These are phyloP conservation scores for Panus rudis DNA, from an alignment of 768 basidiomycete species.

Conservation along the genomic window DNA sequence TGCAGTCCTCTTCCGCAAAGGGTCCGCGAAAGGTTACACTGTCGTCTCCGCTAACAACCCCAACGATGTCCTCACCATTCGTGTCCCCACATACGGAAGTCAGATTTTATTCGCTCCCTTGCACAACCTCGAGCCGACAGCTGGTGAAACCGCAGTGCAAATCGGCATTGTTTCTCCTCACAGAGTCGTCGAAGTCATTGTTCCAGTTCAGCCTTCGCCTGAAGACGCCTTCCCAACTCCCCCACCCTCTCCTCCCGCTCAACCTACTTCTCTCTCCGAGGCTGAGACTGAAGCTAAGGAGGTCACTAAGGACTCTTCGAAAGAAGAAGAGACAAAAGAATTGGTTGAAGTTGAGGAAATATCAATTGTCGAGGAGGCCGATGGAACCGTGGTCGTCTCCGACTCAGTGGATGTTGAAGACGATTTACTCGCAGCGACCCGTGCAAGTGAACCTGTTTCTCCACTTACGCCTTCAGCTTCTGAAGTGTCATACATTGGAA, in stretches of 20 bases:
- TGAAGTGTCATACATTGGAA: background rate
- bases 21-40: conserved; percentile 2
- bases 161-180: conserved; percentile 11
- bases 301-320: background rate
- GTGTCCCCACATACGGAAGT: conserved; percentile 7
- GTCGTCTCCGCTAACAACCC: background rate
- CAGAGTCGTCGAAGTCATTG: conserved; percentile 2
- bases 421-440: no score
- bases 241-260: conserved; percentile 17
- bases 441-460: no score
- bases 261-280: background rate
- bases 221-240: conserved; percentile 16
- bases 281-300: background rate
- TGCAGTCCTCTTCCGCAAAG: conserved; percentile 1
- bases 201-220: conserved; percentile 2
- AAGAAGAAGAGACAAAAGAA: background rate
- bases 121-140: conserved; percentile 3
- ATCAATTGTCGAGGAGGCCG: no score
- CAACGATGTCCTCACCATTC: conserved; percentile 6
- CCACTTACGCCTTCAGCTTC: background rate
- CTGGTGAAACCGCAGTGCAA: background rate
- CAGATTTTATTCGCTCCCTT: conserved; percentile 11
- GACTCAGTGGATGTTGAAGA: no score
- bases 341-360: no score
- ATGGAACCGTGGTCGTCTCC: no score